phyloP scores from a whole-genome alignment of 2,329 filamentous ascomycete genomes.

The Talaromyces sp. region DNA sequence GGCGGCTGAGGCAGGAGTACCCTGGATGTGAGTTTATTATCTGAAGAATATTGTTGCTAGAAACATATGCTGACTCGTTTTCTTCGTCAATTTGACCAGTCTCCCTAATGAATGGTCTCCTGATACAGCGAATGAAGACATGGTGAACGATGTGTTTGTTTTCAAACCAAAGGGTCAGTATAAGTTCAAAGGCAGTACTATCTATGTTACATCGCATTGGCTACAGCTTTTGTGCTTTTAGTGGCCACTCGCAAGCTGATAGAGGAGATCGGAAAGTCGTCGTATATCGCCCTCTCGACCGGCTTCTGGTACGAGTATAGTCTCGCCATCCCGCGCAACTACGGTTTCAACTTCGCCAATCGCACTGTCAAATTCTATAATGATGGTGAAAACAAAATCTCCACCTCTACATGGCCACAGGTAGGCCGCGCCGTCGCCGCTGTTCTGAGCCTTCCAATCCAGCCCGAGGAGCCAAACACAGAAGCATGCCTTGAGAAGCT shows the following conservation, averaged over 20 bases:
- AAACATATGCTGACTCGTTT: background rate
- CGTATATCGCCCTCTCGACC: constrained; percentile 40
- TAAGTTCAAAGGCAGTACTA: no score
- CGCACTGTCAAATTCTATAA: constrained; percentile 46
- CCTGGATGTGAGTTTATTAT: constrained; percentile 24
- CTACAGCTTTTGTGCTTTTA: background rate
- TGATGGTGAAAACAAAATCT: constrained; percentile 52
- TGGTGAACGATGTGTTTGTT: background rate
- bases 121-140: background rate
- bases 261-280: constrained; percentile 28
- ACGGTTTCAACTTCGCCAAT: constrained; percentile 48
- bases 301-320: constrained; percentile 54
- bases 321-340: constrained; percentile 35
- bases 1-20: constrained; percentile 51
- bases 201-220: background rate
- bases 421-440: constrained; percentile 47
- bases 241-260: constrained; percentile 13
- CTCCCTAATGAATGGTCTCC: background rate
- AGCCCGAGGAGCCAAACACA: constrained; percentile 32
- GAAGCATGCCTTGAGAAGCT: constrained; percentile 31
- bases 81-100: background rate
- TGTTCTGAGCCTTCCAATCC: constrained; percentile 44
- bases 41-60: background rate
- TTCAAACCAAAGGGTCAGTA: background rate
- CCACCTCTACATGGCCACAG: background rate